Percentiles rank a stretch among this genome's conserved stretches.
phyloP scores from a whole-genome alignment of 805 yeast genomes.

The Candida jianshihensis region DNA sequence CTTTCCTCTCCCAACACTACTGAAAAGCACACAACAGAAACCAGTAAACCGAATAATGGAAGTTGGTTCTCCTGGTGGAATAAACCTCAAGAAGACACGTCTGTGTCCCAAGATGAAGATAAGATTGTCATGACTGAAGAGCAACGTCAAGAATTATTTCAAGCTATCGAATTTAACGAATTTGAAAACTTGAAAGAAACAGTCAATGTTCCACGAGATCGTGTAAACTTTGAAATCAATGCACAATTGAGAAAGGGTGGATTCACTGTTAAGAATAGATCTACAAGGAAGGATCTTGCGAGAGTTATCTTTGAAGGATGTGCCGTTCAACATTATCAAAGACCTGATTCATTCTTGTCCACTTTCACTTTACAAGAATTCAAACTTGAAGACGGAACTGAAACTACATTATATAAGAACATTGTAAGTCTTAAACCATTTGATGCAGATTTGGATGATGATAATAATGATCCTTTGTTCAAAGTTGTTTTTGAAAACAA shows the following conservation, averaged over 20 bases:
- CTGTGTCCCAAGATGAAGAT: constrained; percentile 26
- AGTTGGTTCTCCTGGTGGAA: constrained; percentile 80
- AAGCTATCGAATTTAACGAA: constrained; percentile 89
- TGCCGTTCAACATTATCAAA: constrained; percentile 59
- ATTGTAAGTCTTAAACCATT: constrained; percentile 76
- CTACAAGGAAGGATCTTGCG: constrained; percentile 44
- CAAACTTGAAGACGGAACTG: constrained; percentile 81
- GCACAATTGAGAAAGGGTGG: constrained; percentile 75
- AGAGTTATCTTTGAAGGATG: constrained; percentile 82
- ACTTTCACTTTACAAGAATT: constrained; percentile 75
- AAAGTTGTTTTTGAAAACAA: constrained; percentile 76
- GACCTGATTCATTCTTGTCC: constrained; percentile 71
- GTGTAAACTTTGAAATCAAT: constrained; percentile 58
- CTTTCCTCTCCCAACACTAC: constrained; percentile 15
- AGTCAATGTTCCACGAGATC: constrained; percentile 64
- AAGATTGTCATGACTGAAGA: constrained; percentile 66
- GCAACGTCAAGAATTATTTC: constrained; percentile 82
- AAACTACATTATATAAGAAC: constrained; percentile 72
- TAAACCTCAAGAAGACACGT: constrained; percentile 14
- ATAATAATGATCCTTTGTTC: constrained; percentile 58
- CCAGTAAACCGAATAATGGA: constrained; percentile 32
- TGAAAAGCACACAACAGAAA: neutral
- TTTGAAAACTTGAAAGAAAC: constrained; percentile 41
- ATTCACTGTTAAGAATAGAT: constrained; percentile 42
- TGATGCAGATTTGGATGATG: constrained; percentile 32